These are phyloP conservation scores for Astraeus odoratus DNA, from an alignment of 768 basidiomycete genomes.

Conservation along the genomic window DNA sequence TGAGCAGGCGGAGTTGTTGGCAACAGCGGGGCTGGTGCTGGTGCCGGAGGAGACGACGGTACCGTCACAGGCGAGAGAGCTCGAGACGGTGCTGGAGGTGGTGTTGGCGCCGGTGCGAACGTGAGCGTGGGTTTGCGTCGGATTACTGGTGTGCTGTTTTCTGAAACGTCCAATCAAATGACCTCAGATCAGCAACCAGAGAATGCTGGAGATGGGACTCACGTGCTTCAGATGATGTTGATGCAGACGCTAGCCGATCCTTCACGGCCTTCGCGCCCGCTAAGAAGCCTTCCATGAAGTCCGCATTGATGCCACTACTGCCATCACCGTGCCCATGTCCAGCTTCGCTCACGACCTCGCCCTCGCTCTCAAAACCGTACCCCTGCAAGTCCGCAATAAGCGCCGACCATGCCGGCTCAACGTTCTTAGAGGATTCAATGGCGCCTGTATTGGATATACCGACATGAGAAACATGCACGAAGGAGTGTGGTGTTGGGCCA, in stretches of 20 bases:
- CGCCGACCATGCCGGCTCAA: slow-evolving; percentile 49
- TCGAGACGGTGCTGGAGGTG: background rate
- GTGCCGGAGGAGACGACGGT: background rate
- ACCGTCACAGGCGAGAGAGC: background rate
- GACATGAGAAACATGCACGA: slow-evolving; percentile 61
- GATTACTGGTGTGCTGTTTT: background rate
- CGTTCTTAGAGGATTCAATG: slow-evolving; percentile 46
- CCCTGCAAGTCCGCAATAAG: slow-evolving; percentile 38
- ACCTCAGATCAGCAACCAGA: too few relatives aligned
- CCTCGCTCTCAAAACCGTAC: slow-evolving; percentile 27
- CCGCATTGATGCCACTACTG: slow-evolving; percentile 17
- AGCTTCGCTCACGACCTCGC: slow-evolving; percentile 17
- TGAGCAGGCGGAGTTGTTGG: slow-evolving; percentile 5
- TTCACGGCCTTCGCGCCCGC: slow-evolving; percentile 3
- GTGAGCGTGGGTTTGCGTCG: background rate
- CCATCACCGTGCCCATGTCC: background rate
- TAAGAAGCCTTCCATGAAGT: slow-evolving; percentile 30
- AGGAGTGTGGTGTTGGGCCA: slow-evolving; percentile 50
- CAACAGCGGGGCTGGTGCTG: slow-evolving; percentile 7
- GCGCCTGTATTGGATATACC: slow-evolving; percentile 45
- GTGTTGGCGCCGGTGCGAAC: background rate
- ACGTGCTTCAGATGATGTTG: background rate
- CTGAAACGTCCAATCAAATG: too few relatives aligned
- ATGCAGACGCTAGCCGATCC: background rate
- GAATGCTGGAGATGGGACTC: background rate